phyloP scores from a whole-genome alignment of 208 protist genomes.

The Leptomonas seymouri region DNA sequence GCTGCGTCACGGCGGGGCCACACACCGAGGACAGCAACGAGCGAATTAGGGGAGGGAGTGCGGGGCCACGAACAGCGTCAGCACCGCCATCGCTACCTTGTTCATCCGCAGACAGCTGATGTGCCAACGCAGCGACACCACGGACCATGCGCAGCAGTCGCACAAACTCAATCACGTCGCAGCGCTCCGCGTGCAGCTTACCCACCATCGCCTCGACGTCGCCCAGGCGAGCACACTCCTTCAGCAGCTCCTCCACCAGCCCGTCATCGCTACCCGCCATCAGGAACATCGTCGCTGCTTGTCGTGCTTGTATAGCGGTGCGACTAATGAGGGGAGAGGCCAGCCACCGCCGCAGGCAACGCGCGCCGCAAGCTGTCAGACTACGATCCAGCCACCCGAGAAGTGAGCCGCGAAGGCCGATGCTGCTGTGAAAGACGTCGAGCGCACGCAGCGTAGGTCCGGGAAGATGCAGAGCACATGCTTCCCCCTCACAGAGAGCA shows the following conservation, averaged over 20 bases:
- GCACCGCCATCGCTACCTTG: neutral
- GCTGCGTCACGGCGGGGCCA: constrained; percentile 22
- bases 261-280: constrained; percentile 38
- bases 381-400: constrained; percentile 73
- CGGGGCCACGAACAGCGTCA: neutral
- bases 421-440: constrained; percentile 83
- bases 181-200: constrained; percentile 77
- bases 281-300: constrained; percentile 58
- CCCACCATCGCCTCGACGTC: constrained; percentile 80
- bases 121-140: constrained; percentile 31
- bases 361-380: constrained; percentile 59
- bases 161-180: constrained; percentile 72
- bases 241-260: constrained; percentile 56
- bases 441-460: constrained; percentile 77
- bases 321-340: constrained; percentile 52
- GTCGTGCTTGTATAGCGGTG: constrained; percentile 41
- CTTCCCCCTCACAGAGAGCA: neutral
- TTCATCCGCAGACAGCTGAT: constrained; percentile 15
- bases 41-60: constrained; percentile 28
- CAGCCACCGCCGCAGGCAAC: constrained; percentile 73
- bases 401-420: constrained; percentile 46
- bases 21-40: constrained; percentile 33
- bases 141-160: constrained; percentile 65
- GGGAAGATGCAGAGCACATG: constrained; percentile 34
- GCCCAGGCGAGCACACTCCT: constrained; percentile 66